A percentile compares a stretch with the other conserved stretches of the same genome.
Conservation (phyloP, 192 early-diverging fungal species). For the Coemansia furcata region DNA sequence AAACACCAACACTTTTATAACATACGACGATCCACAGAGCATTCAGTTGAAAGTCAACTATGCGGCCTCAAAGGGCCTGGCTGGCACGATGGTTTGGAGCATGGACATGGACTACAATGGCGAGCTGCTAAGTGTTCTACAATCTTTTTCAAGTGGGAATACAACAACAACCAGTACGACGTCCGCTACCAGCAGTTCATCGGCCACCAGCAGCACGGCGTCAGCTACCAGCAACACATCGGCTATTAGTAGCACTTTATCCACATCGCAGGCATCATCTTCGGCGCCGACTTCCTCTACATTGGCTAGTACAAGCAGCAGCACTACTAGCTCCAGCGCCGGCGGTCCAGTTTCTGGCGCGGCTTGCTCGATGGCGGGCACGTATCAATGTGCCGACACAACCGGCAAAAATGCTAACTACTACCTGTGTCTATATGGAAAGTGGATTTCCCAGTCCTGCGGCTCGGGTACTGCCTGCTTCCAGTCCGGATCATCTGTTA, state of each 20-base stretch:
- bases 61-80: slow-evolving; percentile 54
- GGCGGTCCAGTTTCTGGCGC: slow-evolving; percentile 9
- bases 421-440: slow-evolving; percentile 10
- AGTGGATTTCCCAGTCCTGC: slow-evolving; percentile 15
- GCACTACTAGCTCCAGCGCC: neutral
- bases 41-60: slow-evolving; percentile 58
- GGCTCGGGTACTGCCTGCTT: slow-evolving; percentile 18
- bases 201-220: neutral
- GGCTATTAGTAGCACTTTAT: neutral
- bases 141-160: neutral
- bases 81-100: slow-evolving; percentile 68
- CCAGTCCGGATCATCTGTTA: slow-evolving; percentile 12
- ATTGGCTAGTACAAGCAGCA: neutral
- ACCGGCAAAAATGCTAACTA: slow-evolving; percentile 11
- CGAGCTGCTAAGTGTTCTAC: slow-evolving; percentile 51
- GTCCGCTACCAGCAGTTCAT: neutral
- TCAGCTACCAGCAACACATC: neutral
- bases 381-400: slow-evolving; percentile 14
- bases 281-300: neutral
- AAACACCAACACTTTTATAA: slow-evolving; percentile 55
- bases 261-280: neutral
- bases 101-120: slow-evolving; percentile 60
- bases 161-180: slow-evolving; percentile 3
- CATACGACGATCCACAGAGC: slow-evolving; percentile 66
- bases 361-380: neutral